These are phyloP conservation scores for Yamadazyma sp. DNA, from an alignment of 805 yeast species.

Conservation along the genomic window DNA sequence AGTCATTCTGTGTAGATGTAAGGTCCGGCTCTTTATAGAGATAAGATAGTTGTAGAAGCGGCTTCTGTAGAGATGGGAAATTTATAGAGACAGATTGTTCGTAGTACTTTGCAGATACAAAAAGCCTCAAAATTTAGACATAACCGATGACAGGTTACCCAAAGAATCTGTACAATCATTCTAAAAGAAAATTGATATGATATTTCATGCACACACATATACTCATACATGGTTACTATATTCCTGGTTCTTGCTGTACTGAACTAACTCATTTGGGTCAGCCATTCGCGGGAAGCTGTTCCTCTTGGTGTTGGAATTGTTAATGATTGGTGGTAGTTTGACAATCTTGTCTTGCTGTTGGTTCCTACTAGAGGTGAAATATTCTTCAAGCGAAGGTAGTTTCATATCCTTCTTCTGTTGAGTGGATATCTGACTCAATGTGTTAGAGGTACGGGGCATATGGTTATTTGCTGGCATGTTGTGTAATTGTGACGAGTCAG, in stretches of 20 bases:
- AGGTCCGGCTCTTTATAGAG: too few relatives aligned
- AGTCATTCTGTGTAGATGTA: too few relatives aligned
- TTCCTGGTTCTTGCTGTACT: slow-evolving; percentile 8
- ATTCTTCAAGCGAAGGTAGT: slow-evolving; percentile 18
- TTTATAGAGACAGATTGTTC: too few relatives aligned
- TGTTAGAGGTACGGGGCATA: background rate
- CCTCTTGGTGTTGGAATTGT: slow-evolving; percentile 9
- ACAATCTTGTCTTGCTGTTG: slow-evolving; percentile 7
- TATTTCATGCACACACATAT: too few relatives aligned
- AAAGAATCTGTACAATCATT: too few relatives aligned
- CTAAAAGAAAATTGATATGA: too few relatives aligned
- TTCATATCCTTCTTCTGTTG: slow-evolving; percentile 10
- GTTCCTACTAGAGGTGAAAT: slow-evolving; percentile 7
- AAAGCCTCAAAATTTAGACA: too few relatives aligned
- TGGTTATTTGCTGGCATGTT: slow-evolving; percentile 1
- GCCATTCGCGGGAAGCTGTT: slow-evolving; percentile 10
- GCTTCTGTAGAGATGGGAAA: too few relatives aligned
- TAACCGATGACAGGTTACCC: too few relatives aligned
- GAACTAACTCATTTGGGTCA: slow-evolving; percentile 2
- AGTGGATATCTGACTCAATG: background rate
- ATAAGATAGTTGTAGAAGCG: too few relatives aligned
- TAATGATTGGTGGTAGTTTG: slow-evolving; percentile 19
- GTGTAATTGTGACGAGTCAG: slow-evolving; percentile 21
- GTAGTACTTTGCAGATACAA: too few relatives aligned
- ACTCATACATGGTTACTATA: slow-evolving; percentile 4